Base-by-base conservation (phyloP, 2,329 filamentous ascomycete genomes). In the Lasiodiplodia hormozganensis region DNA sequence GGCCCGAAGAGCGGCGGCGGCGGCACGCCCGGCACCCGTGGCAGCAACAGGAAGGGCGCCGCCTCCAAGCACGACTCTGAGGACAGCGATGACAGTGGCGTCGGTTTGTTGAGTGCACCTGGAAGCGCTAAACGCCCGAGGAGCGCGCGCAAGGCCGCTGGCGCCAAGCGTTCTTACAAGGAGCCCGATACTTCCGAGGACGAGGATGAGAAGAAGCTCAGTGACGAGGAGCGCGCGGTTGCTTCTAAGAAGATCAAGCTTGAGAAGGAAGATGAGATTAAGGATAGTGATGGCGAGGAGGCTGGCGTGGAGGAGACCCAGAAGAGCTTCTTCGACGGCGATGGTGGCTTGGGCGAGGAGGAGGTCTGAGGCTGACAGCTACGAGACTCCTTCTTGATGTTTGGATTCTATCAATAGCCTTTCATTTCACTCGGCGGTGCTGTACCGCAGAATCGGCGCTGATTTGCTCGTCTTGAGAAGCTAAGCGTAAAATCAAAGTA, bases 91-190 rank as follows among this genome's bases (percentile, higher is more conserved):
- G 53, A 23, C 0, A 10, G 4, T 3, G 53, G 23, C 31, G 31
- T 21, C 53, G 28, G 31, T 4, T 47, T 18, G 16, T 6, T 18
- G 16, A 47, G 11, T 1, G 18, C 53, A n/a, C 12, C 36, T 18
- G 8, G 16, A 5, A 5, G 51, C n/a, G n/a, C 23, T n/a, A 38
- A 57, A 34, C 54, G 54, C n/a, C 5, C 21, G 16, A 47, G 18
- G 54, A 57, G 34, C n/a, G 8, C 36, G 31, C 34, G 54, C 11
- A 11, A 3, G 10, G 18, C 40, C 7, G 40, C 40, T 12, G 40
- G 54, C n/a, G n/a, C 12, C n/a, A 57, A 57, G 54, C 54, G 54
- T n/a, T 38, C 31, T 18, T 57, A 57, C 54, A 21, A 38, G 34
- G 54, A 57, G 54, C 21, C 54, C 7, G 54, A 38, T 5, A 21